Evolutionary conservation across 163 green algal genomes (phyloP), one percentile per base, ranked within the genome.

Genomic region (Scenedesmus sp.): DNA sequence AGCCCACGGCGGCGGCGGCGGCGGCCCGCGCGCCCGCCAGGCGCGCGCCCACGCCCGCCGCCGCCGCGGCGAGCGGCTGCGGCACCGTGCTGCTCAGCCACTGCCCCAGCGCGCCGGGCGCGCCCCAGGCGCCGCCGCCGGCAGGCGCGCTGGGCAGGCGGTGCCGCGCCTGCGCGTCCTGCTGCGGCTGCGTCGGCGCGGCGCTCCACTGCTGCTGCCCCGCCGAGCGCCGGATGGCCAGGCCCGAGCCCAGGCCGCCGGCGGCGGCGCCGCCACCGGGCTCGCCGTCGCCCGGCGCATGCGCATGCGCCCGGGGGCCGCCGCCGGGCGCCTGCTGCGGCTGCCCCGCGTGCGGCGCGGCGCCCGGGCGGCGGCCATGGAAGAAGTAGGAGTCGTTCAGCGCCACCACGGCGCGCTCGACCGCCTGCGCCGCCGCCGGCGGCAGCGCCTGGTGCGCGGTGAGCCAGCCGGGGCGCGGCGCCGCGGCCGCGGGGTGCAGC

Each of bases 321-420:
- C 29, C 34, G 57, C 44, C 9, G 14, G 3, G 44, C 33, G 45
- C 10, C 29, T 34, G 1, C 22, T 26, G 70, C 26, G 22, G 44
- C 71, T 79, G 60, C 33, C 39, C n/a, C n/a, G n/a, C n/a, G n/a
- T n/a, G n/a, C n/a, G n/a, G n/a, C n/a, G n/a, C 24, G 22, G 33
- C 33, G n/a, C 26, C 45, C 18, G 44, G 28, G 20, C 53, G 47
- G 44, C 60, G 56, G 6, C 63, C 33, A 28, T 65, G 60, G 48
- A 44, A 81, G 62, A 60, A 81, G 62, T 81, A 74, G 3, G 51
- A 70, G 62, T 81, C 73, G 17, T 74, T 81, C 2, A 82, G 15
- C 10, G 75, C 75, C 14, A 22, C 34, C 6, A 54, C 75, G 13
- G 75, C 75, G 15, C 75, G 51, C 63, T 82, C 45, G 1, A 82